A percentile compares a stretch with the other conserved stretches of the same genome.
phyloP scores from a whole-genome alignment of 148 eudicot species.

The Silene conica region DNA sequence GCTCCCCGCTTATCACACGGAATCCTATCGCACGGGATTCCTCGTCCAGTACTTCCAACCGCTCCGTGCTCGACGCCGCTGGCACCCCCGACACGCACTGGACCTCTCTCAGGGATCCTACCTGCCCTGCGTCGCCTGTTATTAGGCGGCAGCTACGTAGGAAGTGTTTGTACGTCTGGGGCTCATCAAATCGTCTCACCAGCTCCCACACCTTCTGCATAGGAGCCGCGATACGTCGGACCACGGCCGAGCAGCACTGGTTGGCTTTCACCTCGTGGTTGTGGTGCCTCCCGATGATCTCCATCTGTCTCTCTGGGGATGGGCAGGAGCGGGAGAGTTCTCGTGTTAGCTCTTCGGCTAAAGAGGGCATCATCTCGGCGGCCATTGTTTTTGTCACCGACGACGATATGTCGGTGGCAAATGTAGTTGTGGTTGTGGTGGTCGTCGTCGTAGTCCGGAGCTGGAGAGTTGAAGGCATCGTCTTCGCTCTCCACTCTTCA shows the following conservation, averaged over 20 bases:
- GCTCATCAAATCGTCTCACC: slow-evolving; percentile 69
- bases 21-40: slow-evolving; percentile 61
- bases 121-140: slow-evolving; percentile 44
- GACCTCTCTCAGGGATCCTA: slow-evolving; percentile 68
- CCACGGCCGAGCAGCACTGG: slow-evolving; percentile 60
- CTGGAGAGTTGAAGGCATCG: slow-evolving; percentile 56
- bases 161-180: slow-evolving; percentile 74
- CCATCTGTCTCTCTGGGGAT: slow-evolving; percentile 24
- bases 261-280: slow-evolving; percentile 39
- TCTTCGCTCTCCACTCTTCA: not conserved
- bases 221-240: slow-evolving; percentile 49
- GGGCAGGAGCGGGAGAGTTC: slow-evolving; percentile 30
- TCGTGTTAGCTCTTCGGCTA: slow-evolving; percentile 24
- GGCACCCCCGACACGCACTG: slow-evolving; percentile 79
- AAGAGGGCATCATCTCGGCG: slow-evolving; percentile 25
- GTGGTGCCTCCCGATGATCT: slow-evolving; percentile 37
- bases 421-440: slow-evolving; percentile 14
- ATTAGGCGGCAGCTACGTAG: slow-evolving; percentile 60
- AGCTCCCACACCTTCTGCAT: slow-evolving; percentile 52
- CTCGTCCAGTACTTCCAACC: slow-evolving; percentile 75
- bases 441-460: slow-evolving; percentile 30
- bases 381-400: slow-evolving; percentile 13
- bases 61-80: slow-evolving; percentile 68
- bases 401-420: slow-evolving; percentile 6
- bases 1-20: slow-evolving; percentile 73